Evolutionary conservation across 2,329 filamentous ascomycete species (phyloP).

Genomic region (Trichophyton schoenleinii): DNA sequence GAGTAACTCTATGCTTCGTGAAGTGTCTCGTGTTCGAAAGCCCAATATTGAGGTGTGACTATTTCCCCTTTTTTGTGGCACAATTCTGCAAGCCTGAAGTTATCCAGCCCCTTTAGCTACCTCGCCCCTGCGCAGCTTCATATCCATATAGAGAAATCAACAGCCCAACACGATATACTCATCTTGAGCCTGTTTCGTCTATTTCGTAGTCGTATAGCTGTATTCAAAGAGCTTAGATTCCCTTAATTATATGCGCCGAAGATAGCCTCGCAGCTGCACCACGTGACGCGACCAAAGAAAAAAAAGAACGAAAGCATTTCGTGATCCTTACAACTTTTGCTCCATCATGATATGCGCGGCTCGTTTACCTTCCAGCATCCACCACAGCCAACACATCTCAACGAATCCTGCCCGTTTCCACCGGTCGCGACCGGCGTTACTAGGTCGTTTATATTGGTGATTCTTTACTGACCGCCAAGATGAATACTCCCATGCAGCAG

Average conservation of each 20-base stretch:
- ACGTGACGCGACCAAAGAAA: not conserved
- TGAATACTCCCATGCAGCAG: constrained; percentile 31
- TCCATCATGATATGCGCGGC: not conserved
- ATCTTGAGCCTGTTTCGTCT: not conserved
- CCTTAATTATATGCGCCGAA: not conserved
- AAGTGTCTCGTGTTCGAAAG: not conserved
- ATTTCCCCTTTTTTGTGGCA: not conserved
- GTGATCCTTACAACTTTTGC: constrained; percentile 1
- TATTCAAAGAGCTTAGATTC: not conserved
- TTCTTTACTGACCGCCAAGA: constrained; percentile 9
- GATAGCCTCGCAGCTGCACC: not conserved
- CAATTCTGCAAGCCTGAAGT: not conserved
- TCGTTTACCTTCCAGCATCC: constrained; percentile 2
- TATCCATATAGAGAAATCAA: constrained; percentile 1
- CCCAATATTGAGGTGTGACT: not conserved
- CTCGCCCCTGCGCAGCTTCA: not conserved
- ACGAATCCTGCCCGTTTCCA: not conserved
- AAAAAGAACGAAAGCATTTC: not conserved
- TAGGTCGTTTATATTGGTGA: constrained; percentile 1
- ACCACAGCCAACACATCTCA: not conserved
- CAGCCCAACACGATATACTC: not conserved
- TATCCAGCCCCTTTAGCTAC: not conserved
- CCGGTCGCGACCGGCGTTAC: not conserved
- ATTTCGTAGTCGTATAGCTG: no score
- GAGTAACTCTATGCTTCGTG: constrained; percentile 46